These are phyloP conservation scores for Geosmithia morbida DNA, from an alignment of 2,329 filamentous ascomycete genomes.

Conservation along the genomic window DNA sequence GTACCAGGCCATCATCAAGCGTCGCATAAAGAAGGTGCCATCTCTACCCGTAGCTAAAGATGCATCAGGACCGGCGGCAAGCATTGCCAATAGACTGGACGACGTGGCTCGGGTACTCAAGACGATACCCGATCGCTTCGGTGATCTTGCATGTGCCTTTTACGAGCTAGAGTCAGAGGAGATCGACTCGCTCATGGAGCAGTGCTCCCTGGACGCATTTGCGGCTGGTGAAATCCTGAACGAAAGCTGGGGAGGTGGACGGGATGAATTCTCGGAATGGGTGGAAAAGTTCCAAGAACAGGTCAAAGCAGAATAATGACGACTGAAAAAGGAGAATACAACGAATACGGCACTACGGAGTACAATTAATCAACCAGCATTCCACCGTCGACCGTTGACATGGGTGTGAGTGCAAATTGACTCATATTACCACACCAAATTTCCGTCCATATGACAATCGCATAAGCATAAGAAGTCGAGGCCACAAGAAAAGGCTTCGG, in stretches of 20 bases:
- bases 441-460: not conserved
- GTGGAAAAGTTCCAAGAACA: conserved; percentile 40
- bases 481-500: not conserved
- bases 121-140: conserved; percentile 50
- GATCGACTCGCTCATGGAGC: conserved; percentile 43
- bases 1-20: conserved; percentile 55
- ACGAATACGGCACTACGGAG: not conserved
- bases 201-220: conserved; percentile 46
- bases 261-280: conserved; percentile 72
- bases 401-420: too few relatives aligned
- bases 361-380: too few relatives aligned
- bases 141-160: conserved; percentile 56
- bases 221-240: conserved; percentile 38
- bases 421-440: too few relatives aligned
- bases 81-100: conserved; percentile 32
- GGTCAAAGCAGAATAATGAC: conserved; percentile 25
- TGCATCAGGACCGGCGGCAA: not conserved
- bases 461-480: not conserved
- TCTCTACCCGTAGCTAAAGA: conserved; percentile 18
- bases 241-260: conserved; percentile 45
- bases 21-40: conserved; percentile 48
- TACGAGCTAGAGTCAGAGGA: conserved; percentile 51
- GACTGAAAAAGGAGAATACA: not conserved
- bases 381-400: too few relatives aligned
- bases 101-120: conserved; percentile 40